Evolutionary conservation across 31 red algal species (phyloP).

Genomic region (Porphyra umbilicalis): DNA sequence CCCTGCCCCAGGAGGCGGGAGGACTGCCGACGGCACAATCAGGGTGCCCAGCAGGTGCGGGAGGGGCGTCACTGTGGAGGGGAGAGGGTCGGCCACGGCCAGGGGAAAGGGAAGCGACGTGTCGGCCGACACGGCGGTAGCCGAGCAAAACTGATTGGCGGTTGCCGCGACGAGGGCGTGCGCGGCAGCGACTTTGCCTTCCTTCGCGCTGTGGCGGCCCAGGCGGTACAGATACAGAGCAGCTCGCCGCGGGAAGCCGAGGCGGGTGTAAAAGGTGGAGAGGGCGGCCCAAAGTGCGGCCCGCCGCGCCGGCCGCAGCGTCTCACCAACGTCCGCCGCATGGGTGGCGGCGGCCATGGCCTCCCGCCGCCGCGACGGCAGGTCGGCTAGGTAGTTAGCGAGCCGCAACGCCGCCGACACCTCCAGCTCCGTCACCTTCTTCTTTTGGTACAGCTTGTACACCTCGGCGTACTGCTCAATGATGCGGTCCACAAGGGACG

Average conservation of each 20-base stretch:
- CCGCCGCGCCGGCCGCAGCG: conserved; percentile 25
- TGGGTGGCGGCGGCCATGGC: conserved; percentile 54
- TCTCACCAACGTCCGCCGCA: conserved; percentile 57
- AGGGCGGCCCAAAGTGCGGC: conserved; percentile 61
- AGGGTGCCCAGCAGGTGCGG: not conserved
- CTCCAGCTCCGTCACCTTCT: conserved; percentile 52
- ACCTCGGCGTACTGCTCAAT: conserved; percentile 65
- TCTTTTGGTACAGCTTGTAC: conserved; percentile 68
- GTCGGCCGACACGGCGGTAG: not conserved
- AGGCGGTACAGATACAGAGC: conserved; percentile 56
- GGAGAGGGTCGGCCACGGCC: not conserved
- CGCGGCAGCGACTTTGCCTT: conserved; percentile 27
- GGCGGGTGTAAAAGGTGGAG: conserved; percentile 37
- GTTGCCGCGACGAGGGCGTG: conserved; percentile 44
- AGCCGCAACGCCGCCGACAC: conserved; percentile 53
- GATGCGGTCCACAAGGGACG: conserved; percentile 22
- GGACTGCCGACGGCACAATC: not conserved
- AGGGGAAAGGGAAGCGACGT: not conserved
- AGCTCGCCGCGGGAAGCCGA: conserved; percentile 45
- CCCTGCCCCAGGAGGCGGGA: not conserved
- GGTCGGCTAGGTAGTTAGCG: conserved; percentile 38
- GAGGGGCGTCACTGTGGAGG: not conserved
- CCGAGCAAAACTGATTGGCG: conserved; percentile 27
- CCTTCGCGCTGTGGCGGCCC: conserved; percentile 30
- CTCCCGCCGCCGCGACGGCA: conserved; percentile 43